A percentile compares a stretch with the other conserved stretches of the same genome.
Evolutionary conservation across 148 eudicot species (phyloP).

Genomic region (Oxyria digyna): DNA sequence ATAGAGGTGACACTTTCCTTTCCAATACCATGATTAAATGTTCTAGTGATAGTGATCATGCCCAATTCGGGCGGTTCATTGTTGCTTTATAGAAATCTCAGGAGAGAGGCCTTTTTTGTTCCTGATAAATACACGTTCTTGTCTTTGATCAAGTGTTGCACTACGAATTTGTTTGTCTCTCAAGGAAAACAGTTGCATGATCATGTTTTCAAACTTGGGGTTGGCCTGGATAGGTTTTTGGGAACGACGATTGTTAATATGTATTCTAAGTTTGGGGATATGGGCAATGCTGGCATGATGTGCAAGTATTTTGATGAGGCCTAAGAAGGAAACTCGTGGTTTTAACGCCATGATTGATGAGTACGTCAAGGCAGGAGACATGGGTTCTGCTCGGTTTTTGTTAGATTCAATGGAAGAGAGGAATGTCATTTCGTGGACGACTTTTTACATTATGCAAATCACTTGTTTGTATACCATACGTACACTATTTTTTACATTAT

Average conservation of each 20-base stretch:
- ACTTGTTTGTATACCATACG: no score
- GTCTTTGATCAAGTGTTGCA: conserved; percentile 44
- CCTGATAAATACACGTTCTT: conserved; percentile 62
- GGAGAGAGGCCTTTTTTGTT: conserved; percentile 25
- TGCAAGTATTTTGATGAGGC: conserved; percentile 36
- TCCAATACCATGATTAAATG: conserved; percentile 60
- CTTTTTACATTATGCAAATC: no score
- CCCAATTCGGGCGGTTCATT: conserved; percentile 30
- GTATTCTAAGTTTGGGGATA: conserved; percentile 50
- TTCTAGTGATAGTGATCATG: conserved; percentile 23
- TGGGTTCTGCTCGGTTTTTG: conserved; percentile 33
- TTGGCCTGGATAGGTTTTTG: conserved; percentile 37
- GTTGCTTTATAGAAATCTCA: conserved; percentile 29
- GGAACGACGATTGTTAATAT: conserved; percentile 55
- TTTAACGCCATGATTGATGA: conserved; percentile 62
- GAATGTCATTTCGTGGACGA: conserved; percentile 70
- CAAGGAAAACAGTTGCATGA: conserved; percentile 50
- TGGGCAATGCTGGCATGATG: conserved; percentile 38
- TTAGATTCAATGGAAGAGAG: conserved; percentile 40
- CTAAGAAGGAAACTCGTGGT: conserved; percentile 44
- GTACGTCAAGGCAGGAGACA: conserved; percentile 51
- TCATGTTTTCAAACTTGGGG: conserved; percentile 47
- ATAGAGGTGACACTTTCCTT: conserved; percentile 33
- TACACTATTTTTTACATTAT: no score
- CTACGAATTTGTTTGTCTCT: conserved; percentile 20